Conservation (phyloP, 768 basidiomycete species). For the Scleroderma bovista region DNA sequence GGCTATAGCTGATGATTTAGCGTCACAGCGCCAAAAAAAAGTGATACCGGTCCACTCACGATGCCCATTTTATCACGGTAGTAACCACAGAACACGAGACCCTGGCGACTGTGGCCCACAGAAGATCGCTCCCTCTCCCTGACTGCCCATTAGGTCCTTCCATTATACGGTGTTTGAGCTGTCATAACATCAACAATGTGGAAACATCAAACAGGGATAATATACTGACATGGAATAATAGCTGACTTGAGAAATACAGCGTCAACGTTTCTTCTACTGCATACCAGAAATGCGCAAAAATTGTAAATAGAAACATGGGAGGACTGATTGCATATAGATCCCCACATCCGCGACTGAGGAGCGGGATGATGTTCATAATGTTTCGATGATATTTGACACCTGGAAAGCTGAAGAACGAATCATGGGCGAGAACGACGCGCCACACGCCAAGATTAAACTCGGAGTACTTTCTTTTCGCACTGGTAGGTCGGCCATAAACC, state of each 20-base stretch:
- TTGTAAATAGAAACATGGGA: slow-evolving; percentile 8
- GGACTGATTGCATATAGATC: slow-evolving; percentile 23
- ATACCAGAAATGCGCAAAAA: slow-evolving; percentile 12
- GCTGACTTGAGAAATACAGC: slow-evolving; percentile 18
- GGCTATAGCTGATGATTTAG: too few species aligned
- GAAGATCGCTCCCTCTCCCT: slow-evolving; percentile 5
- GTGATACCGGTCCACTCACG: slow-evolving; percentile 10
- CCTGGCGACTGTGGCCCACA: slow-evolving; percentile 8
- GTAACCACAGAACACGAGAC: slow-evolving; percentile 13
- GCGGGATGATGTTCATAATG: not conserved
- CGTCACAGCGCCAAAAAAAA: too few species aligned
- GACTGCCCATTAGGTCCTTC: not conserved
- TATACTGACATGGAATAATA: slow-evolving; percentile 18
- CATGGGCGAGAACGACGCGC: slow-evolving; percentile 17
- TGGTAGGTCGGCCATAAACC: not conserved
- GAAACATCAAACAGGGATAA: not conserved
- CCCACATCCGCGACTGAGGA: slow-evolving; percentile 12
- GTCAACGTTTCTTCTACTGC: slow-evolving; percentile 14
- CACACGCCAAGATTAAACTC: slow-evolving; percentile 19
- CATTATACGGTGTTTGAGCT: slow-evolving; percentile 20
- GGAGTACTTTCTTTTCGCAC: not conserved
- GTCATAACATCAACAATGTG: not conserved
- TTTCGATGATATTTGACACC: slow-evolving; percentile 6
- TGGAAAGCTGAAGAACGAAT: slow-evolving; percentile 2
- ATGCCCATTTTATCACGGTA: slow-evolving; percentile 10